These are phyloP conservation scores for Cyberlindnera xishuangbannaensis DNA, from an alignment of 805 yeast genomes.

Conservation along the genomic window DNA sequence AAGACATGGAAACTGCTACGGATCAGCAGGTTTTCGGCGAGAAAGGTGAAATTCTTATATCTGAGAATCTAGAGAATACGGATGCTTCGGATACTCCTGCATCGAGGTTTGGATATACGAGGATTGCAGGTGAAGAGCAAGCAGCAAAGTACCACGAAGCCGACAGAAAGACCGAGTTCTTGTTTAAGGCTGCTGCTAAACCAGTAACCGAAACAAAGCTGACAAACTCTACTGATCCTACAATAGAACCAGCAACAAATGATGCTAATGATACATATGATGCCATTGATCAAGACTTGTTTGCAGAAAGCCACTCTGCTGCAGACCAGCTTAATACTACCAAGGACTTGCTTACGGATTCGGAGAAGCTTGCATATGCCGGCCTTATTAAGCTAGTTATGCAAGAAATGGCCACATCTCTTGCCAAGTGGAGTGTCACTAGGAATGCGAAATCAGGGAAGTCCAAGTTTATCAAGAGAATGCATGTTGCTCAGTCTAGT, in stretches of 20 bases:
- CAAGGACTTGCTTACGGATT: conserved; percentile 70
- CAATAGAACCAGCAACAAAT: conserved; percentile 4
- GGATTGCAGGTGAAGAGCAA: conserved; percentile 83
- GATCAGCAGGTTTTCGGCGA: conserved; percentile 75
- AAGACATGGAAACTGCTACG: conserved; percentile 79
- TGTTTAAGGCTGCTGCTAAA: conserved; percentile 32
- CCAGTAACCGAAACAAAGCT: not conserved
- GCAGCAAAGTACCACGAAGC: conserved; percentile 59
- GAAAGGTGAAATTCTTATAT: conserved; percentile 55
- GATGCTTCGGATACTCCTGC: conserved; percentile 3
- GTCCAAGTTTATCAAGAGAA: conserved; percentile 46
- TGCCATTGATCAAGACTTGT: conserved; percentile 33
- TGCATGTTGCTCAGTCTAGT: conserved; percentile 66
- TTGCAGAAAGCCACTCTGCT: conserved; percentile 34
- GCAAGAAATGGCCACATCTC: conserved; percentile 75
- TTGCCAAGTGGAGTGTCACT: conserved; percentile 50
- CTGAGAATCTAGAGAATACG: conserved; percentile 19
- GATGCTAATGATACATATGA: conserved; percentile 25
- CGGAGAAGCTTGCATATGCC: conserved; percentile 87
- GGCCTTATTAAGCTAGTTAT: conserved; percentile 74
- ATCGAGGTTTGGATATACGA: conserved; percentile 61
- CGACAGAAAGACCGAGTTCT: conserved; percentile 50
- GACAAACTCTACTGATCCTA: not conserved
- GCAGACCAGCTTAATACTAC: conserved; percentile 73
- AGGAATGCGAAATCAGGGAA: conserved; percentile 40